Evolutionary conservation across 2,329 filamentous ascomycete genomes (phyloP), one percentile per base, ranked within the genome.

Genomic region (Cladorrhinum sp.): DNA sequence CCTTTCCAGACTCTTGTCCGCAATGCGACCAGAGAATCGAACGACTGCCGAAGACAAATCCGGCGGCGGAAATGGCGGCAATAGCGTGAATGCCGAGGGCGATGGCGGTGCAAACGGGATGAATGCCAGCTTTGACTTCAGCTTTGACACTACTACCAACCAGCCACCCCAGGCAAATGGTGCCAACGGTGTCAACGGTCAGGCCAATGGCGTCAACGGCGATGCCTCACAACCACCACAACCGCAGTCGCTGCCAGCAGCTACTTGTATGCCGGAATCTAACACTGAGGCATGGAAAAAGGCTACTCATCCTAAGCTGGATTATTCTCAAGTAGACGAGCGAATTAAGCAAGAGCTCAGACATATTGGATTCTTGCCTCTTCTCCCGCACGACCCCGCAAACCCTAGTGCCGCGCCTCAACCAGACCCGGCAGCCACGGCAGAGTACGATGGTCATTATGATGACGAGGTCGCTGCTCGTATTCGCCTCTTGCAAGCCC

Each of bases 401-500:
- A 64, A 62, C 57, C 59, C 60, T 20, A 57, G 53, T 29, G 62
- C 61, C 1, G 32, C 63, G 3, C 27, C 55, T 27, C 54, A 51
- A 83, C 61, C 79, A 24, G 65, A 67, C 63, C 63, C 64, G 10
- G 61, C 63, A 27, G 59, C 67, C 9, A 66, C 68, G 36, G 87
- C 90, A 10, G 90, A 96, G 65, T 98, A 93, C 74, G 91, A 96
- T 69, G 89, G 87, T 0, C 91, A 96, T 73, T 92, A 87, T 67
- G 95, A 99, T 71, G 95, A 99, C 72, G 93, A 97, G 73, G 90
- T 99, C 41, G 91, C 93, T 6, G 93, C 91, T 53, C 90, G 95
- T 20, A 79, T 99, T 22, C 92, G 95, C 10, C 85, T 92, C 23
- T 81, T 99, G 1, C 95, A 99, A 71, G 81, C 84, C 56, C 88